Evolutionary conservation across 2,329 filamentous ascomycete genomes (phyloP), one percentile per base, ranked within the genome.

Genomic region (Microdochium bolleyi): DNA sequence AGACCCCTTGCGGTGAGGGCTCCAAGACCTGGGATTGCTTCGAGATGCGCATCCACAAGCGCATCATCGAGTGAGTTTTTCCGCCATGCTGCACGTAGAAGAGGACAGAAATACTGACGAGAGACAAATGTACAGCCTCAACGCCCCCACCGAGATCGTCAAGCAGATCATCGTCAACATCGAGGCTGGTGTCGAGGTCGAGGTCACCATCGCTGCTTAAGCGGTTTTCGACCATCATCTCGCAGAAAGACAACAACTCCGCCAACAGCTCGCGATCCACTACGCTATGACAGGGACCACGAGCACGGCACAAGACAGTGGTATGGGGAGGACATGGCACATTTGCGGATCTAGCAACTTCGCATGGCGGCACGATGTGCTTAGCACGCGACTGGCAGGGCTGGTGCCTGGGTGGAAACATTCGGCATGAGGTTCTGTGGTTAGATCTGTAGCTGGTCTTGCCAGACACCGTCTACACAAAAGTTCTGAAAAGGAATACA

Each of bases 41-140:
- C 77, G 92, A 99, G 87, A 95, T 99, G 91, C 88, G 92, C 80
- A 95, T 96, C 74, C 91, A 96, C 85, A 96, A 96, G 88, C 88
- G 92, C 67, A 83, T 96, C 71, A 96, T 96, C 72, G 92, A 96
- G 84, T 89, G 73, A 67, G 84, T 82, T 48, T 52, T 48, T 30
- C 27, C 27, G 3, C 50, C 27, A 3, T 46, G 41, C 16, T 46
- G 16, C 21, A 46, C n/a, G 22, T 49, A 49, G 19, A 8, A 7
- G n/a, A n/a, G 38, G 10, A 22, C 16, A 41, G 16, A 53, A 60
- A 57, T 63, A 55, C 62, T 64, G 49, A 60, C 51, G 24, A 32
- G 22, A 27, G 21, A 46, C 58, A 50, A 25, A 9, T 16, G 13
- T 34, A 27, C 49, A 88, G 85, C 77, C 82, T 99, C 63, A 92